phyloP scores from a whole-genome alignment of 495 filamentous ascomycete genomes.

The Paragyromitra xinjiangensis region DNA sequence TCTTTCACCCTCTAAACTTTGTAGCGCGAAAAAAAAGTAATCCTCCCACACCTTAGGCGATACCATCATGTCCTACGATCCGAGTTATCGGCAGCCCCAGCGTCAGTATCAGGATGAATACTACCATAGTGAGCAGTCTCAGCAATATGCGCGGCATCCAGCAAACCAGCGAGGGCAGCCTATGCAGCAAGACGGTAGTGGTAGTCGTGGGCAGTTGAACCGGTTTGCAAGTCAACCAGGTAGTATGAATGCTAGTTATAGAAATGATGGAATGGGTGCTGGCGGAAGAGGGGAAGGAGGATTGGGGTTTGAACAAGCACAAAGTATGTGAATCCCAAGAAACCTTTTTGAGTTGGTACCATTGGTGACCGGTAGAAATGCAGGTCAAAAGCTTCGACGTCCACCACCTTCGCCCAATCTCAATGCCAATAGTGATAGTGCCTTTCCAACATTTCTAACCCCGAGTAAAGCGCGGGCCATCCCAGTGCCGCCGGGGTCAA shows the following conservation, averaged over 20 bases:
- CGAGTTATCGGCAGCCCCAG: constrained; percentile 62
- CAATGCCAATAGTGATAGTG: constrained; percentile 34
- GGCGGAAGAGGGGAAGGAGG: not conserved
- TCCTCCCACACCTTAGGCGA: constrained; percentile 3
- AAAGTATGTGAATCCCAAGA: constrained; percentile 33
- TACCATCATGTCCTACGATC: constrained; percentile 58
- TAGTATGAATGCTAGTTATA: constrained; percentile 64
- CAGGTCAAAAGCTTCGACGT: constrained; percentile 26
- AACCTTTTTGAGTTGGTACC: constrained; percentile 6
- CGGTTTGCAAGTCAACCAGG: constrained; percentile 59
- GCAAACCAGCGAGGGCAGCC: constrained; percentile 43
- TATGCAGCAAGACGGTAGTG: constrained; percentile 39
- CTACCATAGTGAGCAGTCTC: constrained; percentile 58
- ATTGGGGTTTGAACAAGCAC: not conserved
- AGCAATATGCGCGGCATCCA: constrained; percentile 38
- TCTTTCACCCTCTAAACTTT: constrained; percentile 19
- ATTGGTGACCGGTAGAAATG: constrained; percentile 20
- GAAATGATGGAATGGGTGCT: not conserved
- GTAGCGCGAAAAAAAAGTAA: not conserved
- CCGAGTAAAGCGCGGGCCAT: constrained; percentile 28
- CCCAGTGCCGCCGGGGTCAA: constrained; percentile 39
- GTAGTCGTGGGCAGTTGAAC: constrained; percentile 23
- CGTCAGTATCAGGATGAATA: constrained; percentile 66
- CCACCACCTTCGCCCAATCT: constrained; percentile 25
- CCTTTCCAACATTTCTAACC: constrained; percentile 33